Conservation (phyloP, 306 rosid species). For the Gillenia trifoliata region DNA sequence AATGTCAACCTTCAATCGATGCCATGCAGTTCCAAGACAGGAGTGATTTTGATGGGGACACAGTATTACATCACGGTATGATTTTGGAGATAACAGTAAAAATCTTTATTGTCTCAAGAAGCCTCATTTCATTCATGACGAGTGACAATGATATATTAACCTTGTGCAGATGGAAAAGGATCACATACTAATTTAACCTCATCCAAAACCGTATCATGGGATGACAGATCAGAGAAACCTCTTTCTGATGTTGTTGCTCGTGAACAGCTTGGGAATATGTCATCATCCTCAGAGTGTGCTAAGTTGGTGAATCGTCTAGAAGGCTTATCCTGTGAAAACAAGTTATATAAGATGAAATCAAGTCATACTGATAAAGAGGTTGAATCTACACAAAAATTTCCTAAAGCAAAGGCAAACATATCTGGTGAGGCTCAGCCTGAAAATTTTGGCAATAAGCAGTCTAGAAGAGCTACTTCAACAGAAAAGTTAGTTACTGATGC, state of each 20-base stretch:
- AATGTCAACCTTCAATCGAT: conserved; percentile 41
- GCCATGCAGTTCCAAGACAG: conserved; percentile 20
- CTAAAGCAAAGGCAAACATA: conserved; percentile 33
- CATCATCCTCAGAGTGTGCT: conserved; percentile 19
- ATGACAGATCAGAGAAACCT: conserved; percentile 32
- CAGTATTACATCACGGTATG: conserved; percentile 29
- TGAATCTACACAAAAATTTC: conserved; percentile 28
- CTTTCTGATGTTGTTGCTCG: conserved; percentile 9
- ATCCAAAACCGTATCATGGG: conserved; percentile 13
- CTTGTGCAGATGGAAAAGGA: conserved; percentile 38
- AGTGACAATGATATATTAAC: conserved; percentile 26
- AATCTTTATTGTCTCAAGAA: conserved; percentile 6
- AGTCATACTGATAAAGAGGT: conserved; percentile 27
- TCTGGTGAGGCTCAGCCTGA: conserved; percentile 30
- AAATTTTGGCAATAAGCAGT: conserved; percentile 32
- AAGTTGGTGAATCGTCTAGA: conserved; percentile 26
- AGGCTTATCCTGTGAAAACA: conserved; percentile 32
- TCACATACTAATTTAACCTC: conserved; percentile 21
- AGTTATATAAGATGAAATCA: conserved; percentile 35
- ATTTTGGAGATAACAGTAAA: conserved; percentile 14
- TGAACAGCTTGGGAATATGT: conserved; percentile 17
- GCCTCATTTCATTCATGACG: conserved; percentile 10
- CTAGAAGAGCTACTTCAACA: conserved; percentile 26
- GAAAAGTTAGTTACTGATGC: conserved; percentile 45
- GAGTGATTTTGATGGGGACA: conserved; percentile 18